phyloP scores from a whole-genome alignment of 192 early-diverging fungal species.

The Kickxella alabastrina region DNA sequence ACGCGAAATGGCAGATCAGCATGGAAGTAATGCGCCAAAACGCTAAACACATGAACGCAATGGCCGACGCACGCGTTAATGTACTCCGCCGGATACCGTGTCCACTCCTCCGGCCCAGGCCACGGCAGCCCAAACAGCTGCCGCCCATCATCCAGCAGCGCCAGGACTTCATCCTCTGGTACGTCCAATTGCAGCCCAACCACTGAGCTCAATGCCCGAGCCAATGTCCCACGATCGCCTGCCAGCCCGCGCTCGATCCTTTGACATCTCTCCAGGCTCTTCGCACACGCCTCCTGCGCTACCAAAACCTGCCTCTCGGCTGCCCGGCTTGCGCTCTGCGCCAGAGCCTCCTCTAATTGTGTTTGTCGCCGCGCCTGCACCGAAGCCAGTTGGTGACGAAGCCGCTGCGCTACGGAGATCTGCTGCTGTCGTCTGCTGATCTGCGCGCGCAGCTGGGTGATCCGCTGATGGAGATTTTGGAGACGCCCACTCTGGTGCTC shows the following conservation, averaged over 20 bases:
- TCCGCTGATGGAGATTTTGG: constrained; percentile 19
- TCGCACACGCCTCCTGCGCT: constrained; percentile 2
- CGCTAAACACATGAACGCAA: constrained; percentile 40
- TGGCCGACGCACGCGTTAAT: constrained; percentile 48
- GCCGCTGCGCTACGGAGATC: constrained; percentile 15
- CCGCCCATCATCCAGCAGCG: constrained; percentile 21
- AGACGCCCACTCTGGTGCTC: constrained; percentile 24
- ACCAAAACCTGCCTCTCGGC: background rate
- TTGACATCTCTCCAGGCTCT: constrained; percentile 5
- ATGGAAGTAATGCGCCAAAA: constrained; percentile 42
- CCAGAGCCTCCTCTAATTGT: constrained; percentile 7
- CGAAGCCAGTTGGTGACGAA: constrained; percentile 3
- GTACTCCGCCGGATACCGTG: constrained; percentile 46
- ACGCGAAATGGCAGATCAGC: constrained; percentile 38
- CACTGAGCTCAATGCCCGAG: constrained; percentile 34
- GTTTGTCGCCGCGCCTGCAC: background rate
- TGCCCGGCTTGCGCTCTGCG: background rate
- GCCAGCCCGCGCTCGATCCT: constrained; percentile 13
- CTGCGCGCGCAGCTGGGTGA: constrained; percentile 16
- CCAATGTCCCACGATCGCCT: constrained; percentile 28
- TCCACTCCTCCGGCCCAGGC: constrained; percentile 45
- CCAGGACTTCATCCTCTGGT: constrained; percentile 15
- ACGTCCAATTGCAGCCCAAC: constrained; percentile 37
- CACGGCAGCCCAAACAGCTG: constrained; percentile 48
- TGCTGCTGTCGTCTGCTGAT: constrained; percentile 32